phyloP scores from a whole-genome alignment of 2,329 filamentous ascomycete species.

The Aspergillus latus region DNA sequence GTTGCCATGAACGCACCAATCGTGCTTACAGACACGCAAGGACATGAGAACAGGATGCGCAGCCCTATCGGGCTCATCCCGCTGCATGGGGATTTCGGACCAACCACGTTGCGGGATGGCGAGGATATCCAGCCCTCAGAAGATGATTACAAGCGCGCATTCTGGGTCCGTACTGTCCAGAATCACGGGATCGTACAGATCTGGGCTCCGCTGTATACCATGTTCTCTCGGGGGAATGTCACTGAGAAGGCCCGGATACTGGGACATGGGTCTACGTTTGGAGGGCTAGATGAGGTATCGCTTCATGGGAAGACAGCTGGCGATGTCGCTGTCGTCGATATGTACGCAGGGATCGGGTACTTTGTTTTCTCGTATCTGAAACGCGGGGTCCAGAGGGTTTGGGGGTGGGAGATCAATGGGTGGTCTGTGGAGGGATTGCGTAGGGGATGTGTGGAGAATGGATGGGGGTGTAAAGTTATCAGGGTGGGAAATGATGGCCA shows the following conservation, averaged over 20 bases:
- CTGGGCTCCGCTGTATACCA: constrained; percentile 87
- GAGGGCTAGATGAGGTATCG: constrained; percentile 30
- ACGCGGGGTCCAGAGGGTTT: constrained; percentile 66
- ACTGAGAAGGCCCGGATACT: constrained; percentile 81
- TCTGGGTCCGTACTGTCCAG: constrained; percentile 79
- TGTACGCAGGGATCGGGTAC: constrained; percentile 93
- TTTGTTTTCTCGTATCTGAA: constrained; percentile 82
- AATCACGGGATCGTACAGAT: constrained; percentile 75
- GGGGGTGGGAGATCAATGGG: constrained; percentile 89
- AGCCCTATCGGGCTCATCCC: constrained; percentile 69
- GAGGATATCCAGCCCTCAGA: constrained; percentile 32
- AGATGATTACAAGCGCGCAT: constrained; percentile 62
- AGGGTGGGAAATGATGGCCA: constrained; percentile 38
- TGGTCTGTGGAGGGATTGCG: constrained; percentile 82
- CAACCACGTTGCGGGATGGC: constrained; percentile 28
- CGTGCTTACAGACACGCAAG: constrained; percentile 32
- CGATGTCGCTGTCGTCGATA: constrained; percentile 60
- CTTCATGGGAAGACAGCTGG: constrained; percentile 23
- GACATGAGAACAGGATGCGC: constrained; percentile 67
- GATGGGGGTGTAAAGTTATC: constrained; percentile 63
- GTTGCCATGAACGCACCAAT: constrained; percentile 62
- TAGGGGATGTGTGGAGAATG: constrained; percentile 69
- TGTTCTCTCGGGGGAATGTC: constrained; percentile 91
- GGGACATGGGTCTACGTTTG: constrained; percentile 39
- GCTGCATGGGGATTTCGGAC: constrained; percentile 74